phyloP scores from a whole-genome alignment of 2,329 filamentous ascomycete genomes.

The Colletotrichum spinosum region DNA sequence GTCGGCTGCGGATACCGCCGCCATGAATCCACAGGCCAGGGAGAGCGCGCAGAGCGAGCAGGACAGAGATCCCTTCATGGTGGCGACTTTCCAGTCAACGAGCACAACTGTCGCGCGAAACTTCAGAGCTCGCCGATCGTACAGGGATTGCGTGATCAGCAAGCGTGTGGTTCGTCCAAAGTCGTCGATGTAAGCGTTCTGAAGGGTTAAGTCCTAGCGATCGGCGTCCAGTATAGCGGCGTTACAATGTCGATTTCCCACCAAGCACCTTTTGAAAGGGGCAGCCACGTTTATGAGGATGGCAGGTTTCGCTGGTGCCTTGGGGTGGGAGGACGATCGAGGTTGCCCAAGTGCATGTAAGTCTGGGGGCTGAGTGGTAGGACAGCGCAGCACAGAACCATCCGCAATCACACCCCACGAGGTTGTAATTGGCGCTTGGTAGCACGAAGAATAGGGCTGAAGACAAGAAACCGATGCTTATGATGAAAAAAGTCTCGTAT shows the following conservation, averaged over 20 bases:
- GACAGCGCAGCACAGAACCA: conserved; percentile 30
- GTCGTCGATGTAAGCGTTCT: background rate
- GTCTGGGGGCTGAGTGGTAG: conserved; percentile 33
- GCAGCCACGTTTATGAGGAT: conserved; percentile 22
- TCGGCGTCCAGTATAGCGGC: background rate
- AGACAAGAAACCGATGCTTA: background rate
- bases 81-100: conserved; percentile 1
- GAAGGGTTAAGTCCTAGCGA: background rate
- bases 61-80: conserved; percentile 7
- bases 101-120: conserved; percentile 8
- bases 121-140: conserved; percentile 16
- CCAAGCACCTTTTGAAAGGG: background rate
- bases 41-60: conserved; percentile 24
- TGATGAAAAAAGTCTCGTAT: conserved; percentile 4
- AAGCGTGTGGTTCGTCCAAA: background rate
- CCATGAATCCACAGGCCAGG: conserved; percentile 5
- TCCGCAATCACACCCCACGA: conserved; percentile 33
- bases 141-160: conserved; percentile 9
- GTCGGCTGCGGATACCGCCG: conserved; percentile 39
- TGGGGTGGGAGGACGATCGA: conserved; percentile 22
- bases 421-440: conserved; percentile 19
- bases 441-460: conserved; percentile 35
- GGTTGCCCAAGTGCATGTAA: conserved; percentile 28
- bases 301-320: conserved; percentile 28
- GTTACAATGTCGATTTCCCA: background rate